These are phyloP conservation scores for Fomitopsis betulina DNA, from an alignment of 1,284 basidiomycete genomes.

Conservation along the genomic window DNA sequence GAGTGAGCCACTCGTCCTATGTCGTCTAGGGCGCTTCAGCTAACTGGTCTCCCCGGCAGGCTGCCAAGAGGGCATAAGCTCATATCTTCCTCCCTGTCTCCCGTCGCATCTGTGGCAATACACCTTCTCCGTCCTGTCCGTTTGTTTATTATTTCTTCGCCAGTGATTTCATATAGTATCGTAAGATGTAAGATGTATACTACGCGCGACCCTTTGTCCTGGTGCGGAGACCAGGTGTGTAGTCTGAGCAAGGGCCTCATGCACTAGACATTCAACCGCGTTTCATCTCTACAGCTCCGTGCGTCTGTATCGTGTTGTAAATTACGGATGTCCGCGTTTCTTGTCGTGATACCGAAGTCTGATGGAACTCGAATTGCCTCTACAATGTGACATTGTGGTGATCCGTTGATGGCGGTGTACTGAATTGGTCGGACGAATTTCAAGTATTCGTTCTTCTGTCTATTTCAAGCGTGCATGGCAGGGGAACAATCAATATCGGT, in stretches of 20 bases:
- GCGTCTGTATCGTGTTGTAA: slow-evolving; percentile 6
- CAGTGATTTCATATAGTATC: slow-evolving; percentile 2
- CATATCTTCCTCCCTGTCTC: slow-evolving; percentile 2
- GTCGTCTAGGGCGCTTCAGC: neutral
- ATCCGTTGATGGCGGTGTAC: too few species aligned
- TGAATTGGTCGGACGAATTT: too few species aligned
- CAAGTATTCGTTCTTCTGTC: too few species aligned
- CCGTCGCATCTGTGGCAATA: slow-evolving; percentile 9
- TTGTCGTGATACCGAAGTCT: neutral
- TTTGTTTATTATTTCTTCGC: neutral
- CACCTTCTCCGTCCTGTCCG: slow-evolving; percentile 7
- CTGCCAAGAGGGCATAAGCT: slow-evolving; percentile 24
- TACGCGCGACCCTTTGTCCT: neutral
- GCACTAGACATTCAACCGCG: neutral
- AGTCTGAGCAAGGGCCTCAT: neutral
- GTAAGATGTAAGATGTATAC: slow-evolving; percentile 9
- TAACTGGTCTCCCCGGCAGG: slow-evolving; percentile 10
- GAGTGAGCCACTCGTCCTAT: slow-evolving; percentile 9
- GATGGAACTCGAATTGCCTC: too few species aligned
- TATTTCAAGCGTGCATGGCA: too few species aligned
- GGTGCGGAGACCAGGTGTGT: neutral
- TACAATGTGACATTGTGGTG: too few species aligned
- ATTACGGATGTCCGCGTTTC: neutral
- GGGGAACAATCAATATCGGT: neutral
- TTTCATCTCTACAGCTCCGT: slow-evolving; percentile 5